A percentile compares a stretch with the other conserved stretches of the same genome.
Evolutionary conservation across 139 green algal genomes (phyloP).

Genomic region (Volvox reticuliferus): DNA sequence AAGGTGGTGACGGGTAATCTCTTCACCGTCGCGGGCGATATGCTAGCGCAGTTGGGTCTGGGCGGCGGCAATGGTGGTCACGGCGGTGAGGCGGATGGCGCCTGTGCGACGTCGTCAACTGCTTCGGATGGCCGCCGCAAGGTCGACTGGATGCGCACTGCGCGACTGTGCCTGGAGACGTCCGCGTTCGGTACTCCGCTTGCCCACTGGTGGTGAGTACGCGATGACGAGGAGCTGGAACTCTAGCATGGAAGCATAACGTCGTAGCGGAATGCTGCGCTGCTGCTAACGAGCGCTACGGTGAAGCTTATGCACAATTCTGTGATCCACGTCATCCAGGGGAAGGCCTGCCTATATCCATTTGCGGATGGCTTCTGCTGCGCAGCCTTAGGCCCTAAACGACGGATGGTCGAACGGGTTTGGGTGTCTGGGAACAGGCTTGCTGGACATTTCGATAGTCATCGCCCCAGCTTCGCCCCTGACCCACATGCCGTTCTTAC

Average conservation of each 20-base stretch:
- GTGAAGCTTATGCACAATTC: too few species aligned
- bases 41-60: conserved; percentile 34
- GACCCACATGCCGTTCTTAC: too few species aligned
- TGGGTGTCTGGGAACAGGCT: too few species aligned
- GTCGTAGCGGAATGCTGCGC: too few species aligned
- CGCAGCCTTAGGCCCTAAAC: too few species aligned
- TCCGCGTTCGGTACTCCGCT: not conserved
- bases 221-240: not conserved
- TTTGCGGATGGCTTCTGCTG: too few species aligned
- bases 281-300: too few species aligned
- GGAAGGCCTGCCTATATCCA: too few species aligned
- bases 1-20: conserved; percentile 40
- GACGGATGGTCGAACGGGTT: too few species aligned
- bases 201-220: conserved; percentile 19
- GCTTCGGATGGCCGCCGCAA: not conserved
- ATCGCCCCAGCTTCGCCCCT: too few species aligned
- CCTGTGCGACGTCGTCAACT: not conserved
- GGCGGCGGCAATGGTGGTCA: not conserved
- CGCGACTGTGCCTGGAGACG: conserved; percentile 23
- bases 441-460: too few species aligned
- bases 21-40: conserved; percentile 32
- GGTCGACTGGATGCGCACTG: conserved; percentile 5
- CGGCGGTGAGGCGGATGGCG: not conserved
- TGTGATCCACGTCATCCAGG: too few species aligned
- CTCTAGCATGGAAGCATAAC: not conserved